Evolutionary conservation across 768 basidiomycete genomes (phyloP), one percentile per base, ranked within the genome.

Genomic region (Nidula microcarpa): DNA sequence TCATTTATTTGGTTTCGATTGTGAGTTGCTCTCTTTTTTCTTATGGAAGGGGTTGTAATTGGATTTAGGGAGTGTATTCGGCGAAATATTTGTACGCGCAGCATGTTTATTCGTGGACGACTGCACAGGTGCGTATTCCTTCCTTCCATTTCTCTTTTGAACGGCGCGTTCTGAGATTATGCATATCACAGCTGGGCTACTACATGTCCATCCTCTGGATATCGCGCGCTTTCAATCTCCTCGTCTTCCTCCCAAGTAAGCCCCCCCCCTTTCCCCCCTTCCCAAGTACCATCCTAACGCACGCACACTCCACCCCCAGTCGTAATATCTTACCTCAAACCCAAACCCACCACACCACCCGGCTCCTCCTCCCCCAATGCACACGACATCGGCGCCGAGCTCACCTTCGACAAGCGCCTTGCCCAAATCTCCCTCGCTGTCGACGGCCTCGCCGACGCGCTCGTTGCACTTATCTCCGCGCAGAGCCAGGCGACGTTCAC

Each of bases 51-150:
- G 48, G 14, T 47, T n/a, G 45, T 53, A 30, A 43, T 47, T 58
- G 54, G 43, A 44, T 50, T 18, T 53, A 87, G 79, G 90, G 87
- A 14, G 67, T 91, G 1, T 86, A 84, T 65, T 84, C 82, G 50
- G 73, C 86, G 54, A 92, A 91, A 66, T 91, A 90, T 58, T 69
- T 91, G 35, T 93, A 91, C 55, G 89, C 86, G 0, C 81, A 83
- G 58, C 86, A 90, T 61, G 71, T 85, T 8, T 91, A 86, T 60
- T 64, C 71, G 9, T 91, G 89, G 89, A 77, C 74, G 11, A 77
- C 87, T 9, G 79, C 80, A 36, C 73, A 84, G 73, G 80, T 66
- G 60, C 39, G 63, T 61, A 57, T 39, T 54, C 34, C 36, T 16
- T 51, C 37, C 37, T 8, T 39, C n/a, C n/a, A n/a, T n/a, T n/a